Conservation (phyloP, 805 yeast genomes). For the Metschnikowia reukaufii region DNA sequence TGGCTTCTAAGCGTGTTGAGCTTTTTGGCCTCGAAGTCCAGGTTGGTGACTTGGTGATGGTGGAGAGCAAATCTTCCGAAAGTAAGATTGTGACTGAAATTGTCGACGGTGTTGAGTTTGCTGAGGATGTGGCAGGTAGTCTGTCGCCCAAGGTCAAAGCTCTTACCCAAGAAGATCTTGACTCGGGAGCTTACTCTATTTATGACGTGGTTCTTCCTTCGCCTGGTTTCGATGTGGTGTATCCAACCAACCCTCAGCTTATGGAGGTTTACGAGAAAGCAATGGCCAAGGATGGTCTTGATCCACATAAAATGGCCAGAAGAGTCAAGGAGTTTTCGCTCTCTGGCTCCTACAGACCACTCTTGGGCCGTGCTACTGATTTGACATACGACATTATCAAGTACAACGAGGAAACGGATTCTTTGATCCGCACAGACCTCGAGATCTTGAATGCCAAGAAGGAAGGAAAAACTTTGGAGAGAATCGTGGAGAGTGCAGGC, state of each 20-base stretch:
- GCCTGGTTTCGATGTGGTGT: conserved; percentile 90
- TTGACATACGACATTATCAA: conserved; percentile 61
- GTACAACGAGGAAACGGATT: conserved; percentile 65
- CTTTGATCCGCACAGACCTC: conserved; percentile 77
- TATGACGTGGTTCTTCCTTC: conserved; percentile 91
- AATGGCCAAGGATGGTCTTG: conserved; percentile 80
- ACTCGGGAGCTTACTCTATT: conserved; percentile 56
- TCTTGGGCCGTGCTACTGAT: conserved; percentile 64
- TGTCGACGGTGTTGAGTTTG: conserved; percentile 51
- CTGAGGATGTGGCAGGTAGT: conserved; percentile 67
- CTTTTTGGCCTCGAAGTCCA: conserved; percentile 68
- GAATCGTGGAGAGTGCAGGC: conserved; percentile 21
- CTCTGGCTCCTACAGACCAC: conserved; percentile 82
- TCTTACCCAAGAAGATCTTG: conserved; percentile 72
- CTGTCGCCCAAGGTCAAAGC: conserved; percentile 66
- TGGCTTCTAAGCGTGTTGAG: conserved; percentile 73
- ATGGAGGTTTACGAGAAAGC: conserved; percentile 61
- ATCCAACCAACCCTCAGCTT: conserved; percentile 69
- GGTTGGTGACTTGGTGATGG: conserved; percentile 76
- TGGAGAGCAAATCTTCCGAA: conserved; percentile 25
- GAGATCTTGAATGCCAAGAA: conserved; percentile 38
- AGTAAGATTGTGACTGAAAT: conserved; percentile 15
- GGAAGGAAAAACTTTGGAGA: conserved; percentile 27
- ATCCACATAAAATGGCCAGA: conserved; percentile 83
- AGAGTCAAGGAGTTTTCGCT: conserved; percentile 85